phyloP scores from a whole-genome alignment of 257 asterid species.

The Penstemon eatonii region DNA sequence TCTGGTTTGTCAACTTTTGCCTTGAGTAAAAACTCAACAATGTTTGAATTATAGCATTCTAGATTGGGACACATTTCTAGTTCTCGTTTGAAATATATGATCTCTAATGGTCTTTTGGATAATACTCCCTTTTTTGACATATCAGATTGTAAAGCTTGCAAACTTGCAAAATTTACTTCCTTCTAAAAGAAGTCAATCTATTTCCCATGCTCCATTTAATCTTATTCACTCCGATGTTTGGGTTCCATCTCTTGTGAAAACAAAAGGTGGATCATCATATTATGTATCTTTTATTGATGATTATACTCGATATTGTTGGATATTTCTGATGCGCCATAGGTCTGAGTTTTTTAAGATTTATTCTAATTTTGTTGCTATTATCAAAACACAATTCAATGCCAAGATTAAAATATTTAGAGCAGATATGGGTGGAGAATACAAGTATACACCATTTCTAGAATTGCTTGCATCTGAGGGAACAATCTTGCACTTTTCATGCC shows the following conservation, averaged over 20 bases:
- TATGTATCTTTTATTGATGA: constrained; percentile 5
- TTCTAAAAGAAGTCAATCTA: not conserved
- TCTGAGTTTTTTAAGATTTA: not conserved
- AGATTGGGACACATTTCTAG: not conserved
- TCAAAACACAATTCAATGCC: not conserved
- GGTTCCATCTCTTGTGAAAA: not conserved
- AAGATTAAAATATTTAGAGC: not conserved
- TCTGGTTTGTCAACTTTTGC: not conserved
- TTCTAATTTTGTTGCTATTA: not conserved
- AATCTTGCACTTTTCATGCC: not conserved
- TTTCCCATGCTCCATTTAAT: constrained; percentile 10
- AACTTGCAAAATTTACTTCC: not conserved
- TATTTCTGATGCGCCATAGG: not conserved
- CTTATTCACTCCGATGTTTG: constrained; percentile 22
- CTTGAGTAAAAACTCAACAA: not conserved
- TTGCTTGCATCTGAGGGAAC: constrained; percentile 8
- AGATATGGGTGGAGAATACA: not conserved
- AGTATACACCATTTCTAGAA: not conserved
- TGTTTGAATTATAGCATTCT: constrained; percentile 16
- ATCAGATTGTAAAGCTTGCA: constrained; percentile 9
- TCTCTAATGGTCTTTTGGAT: too few relatives aligned
- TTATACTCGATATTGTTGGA: constrained; percentile 7
- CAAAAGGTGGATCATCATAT: not conserved
- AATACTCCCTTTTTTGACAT: not conserved
- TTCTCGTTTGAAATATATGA: too few relatives aligned